These are phyloP conservation scores for Pogostemon cablin DNA, from an alignment of 257 asterid species.

Conservation along the genomic window DNA sequence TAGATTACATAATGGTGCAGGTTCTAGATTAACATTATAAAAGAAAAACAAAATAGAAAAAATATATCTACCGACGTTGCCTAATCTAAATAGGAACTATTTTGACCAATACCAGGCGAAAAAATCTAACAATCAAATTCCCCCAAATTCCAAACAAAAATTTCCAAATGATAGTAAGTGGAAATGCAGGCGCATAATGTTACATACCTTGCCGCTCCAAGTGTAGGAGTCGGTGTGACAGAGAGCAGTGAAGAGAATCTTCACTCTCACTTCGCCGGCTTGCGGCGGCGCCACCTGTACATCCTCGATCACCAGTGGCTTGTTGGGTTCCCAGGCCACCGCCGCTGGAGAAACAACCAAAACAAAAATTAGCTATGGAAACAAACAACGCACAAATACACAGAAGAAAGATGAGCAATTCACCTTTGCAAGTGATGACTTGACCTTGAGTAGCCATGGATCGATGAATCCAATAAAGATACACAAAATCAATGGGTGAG, in stretches of 20 bases:
- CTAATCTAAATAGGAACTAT: no score
- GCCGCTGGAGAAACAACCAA: conserved; percentile 50
- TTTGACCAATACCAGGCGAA: no score
- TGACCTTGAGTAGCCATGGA: conserved; percentile 82
- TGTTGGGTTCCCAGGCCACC: conserved; percentile 99
- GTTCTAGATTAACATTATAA: background rate
- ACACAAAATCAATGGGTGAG: background rate
- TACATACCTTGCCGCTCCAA: conserved; percentile 84
- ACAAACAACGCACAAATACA: background rate
- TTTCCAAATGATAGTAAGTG: background rate
- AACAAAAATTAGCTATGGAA: background rate
- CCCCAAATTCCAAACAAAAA: background rate
- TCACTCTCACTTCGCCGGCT: conserved; percentile 84
- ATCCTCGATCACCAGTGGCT: conserved; percentile 84
- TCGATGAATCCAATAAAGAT: background rate
- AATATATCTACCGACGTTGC: no score
- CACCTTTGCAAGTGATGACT: conserved; percentile 94
- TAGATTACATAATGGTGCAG: conserved; percentile 12
- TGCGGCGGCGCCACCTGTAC: conserved; percentile 97
- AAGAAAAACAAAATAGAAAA: no score
- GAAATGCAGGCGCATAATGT: background rate
- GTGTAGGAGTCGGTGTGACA: conserved; percentile 97
- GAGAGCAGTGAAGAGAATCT: conserved; percentile 76
- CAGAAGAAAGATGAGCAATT: background rate
- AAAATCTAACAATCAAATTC: background rate